Evolutionary conservation across 805 yeast genomes (phyloP), one percentile per base, ranked within the genome.

Genomic region (Kodamaea leandrae): DNA sequence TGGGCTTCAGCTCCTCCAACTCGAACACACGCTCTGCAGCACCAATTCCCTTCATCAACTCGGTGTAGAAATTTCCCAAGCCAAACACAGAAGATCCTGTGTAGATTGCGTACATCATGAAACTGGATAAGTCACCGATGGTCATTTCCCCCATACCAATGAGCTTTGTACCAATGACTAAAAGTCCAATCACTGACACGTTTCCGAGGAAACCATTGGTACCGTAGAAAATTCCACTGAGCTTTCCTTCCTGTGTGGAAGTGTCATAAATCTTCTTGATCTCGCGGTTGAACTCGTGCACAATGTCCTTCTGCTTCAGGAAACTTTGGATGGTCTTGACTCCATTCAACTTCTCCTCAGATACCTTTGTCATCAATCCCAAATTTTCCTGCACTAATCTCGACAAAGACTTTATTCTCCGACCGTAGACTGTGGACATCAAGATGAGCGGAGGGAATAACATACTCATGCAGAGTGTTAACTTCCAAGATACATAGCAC

Each of bases 31-130:
- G 72, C 37, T 89, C 83, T 0, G 96, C 93, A 0, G 98, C 97
- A 37, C 98, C 98, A 6, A 90, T 86, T 42, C 97, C 98, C 66
- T 91, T 91, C 97, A 91, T 91, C 44, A 91, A 68, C 60, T 91
- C 98, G 2, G 95, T 81, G 58, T 90, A 91, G 58, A 91, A 91
- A 54, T 85, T 86, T 0, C 96, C 91, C 14, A 91, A 60, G 0
- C 97, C 96, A 61, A 86, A 85, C 53, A 90, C 86, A 6, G 96
- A 87, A n/a, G 88, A 73, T 0, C 96, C 98, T 2, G 96, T 85
- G 61, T 86, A 91, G 1, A 87, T 87, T 0, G 97, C 93, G 64
- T 91, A 91, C 93, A 91, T 85, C 82, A 90, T 83, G 61, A 89
- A 91, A 37, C 95, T 84, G 4, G 96, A 83, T 32, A 91, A 71